phyloP scores from a whole-genome alignment of 441 rosid genomes.

The Jatropha podagrica region DNA sequence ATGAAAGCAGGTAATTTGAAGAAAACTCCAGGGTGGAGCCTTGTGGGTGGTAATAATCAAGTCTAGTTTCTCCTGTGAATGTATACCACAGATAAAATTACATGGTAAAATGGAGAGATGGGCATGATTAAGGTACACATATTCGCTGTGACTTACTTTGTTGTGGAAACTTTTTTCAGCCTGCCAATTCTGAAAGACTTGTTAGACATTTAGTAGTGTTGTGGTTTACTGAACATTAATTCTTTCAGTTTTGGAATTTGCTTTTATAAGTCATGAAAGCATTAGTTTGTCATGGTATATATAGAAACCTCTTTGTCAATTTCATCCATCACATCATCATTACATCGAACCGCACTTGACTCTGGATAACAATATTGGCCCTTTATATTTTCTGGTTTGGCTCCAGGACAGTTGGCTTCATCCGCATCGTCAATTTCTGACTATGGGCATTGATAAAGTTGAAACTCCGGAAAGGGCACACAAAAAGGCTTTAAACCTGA shows the following conservation, averaged over 20 bases:
- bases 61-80: neutral
- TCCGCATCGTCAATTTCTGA: neutral
- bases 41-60: neutral
- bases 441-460: neutral
- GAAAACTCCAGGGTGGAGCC: conserved; percentile 14
- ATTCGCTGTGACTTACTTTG: neutral
- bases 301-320: neutral
- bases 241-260: neutral
- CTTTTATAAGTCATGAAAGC: neutral
- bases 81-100: neutral
- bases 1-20: conserved; percentile 11
- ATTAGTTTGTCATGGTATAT: neutral
- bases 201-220: neutral
- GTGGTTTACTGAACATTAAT: neutral
- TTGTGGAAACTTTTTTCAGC: neutral
- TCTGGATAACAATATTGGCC: neutral
- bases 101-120: neutral
- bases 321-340: neutral
- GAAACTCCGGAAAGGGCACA: neutral
- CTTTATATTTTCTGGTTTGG: neutral
- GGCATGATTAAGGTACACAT: neutral
- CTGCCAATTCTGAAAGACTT: neutral
- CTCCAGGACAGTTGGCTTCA: neutral
- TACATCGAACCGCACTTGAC: neutral
- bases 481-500: neutral